Percentiles rank a stretch among this genome's conserved stretches.
Evolutionary conservation across 1,139 yeast genomes (phyloP).

Genomic region (Hansenula anomala): DNA sequence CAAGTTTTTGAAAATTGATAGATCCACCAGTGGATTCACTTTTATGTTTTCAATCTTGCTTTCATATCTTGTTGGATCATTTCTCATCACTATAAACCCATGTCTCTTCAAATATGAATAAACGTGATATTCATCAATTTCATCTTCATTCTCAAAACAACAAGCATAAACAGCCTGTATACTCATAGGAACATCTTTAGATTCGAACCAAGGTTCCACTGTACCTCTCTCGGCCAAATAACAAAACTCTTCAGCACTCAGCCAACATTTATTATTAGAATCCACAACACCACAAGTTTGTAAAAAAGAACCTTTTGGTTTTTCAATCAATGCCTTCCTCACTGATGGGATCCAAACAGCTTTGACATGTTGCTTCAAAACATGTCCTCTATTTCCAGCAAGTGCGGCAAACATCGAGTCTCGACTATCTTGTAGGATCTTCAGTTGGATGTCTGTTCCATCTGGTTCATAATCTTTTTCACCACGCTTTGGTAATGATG

Average conservation of each 20-base stretch:
- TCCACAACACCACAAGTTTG: constrained; percentile 68
- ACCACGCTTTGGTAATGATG: constrained; percentile 59
- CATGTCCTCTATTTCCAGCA: constrained; percentile 52
- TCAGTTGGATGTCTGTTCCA: constrained; percentile 58
- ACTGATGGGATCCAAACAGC: constrained; percentile 42
- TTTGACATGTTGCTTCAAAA: constrained; percentile 40
- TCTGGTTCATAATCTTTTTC: constrained; percentile 88
- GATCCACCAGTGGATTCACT: too few species aligned
- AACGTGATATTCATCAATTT: constrained; percentile 59
- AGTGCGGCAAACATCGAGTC: constrained; percentile 73
- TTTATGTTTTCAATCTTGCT: not conserved
- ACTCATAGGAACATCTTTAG: constrained; percentile 42
- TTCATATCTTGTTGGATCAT: constrained; percentile 8
- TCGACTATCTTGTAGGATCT: constrained; percentile 49
- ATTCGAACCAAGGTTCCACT: constrained; percentile 45
- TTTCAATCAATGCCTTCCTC: constrained; percentile 42
- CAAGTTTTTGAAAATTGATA: too few species aligned
- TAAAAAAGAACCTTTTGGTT: constrained; percentile 69
- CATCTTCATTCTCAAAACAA: constrained; percentile 38
- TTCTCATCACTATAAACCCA: constrained; percentile 64
- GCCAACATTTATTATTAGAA: constrained; percentile 39
- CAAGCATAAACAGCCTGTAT: constrained; percentile 63
- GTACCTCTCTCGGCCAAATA: constrained; percentile 85
- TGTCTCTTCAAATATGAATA: constrained; percentile 72
- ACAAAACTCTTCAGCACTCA: constrained; percentile 63